Base-by-base conservation (phyloP, 495 filamentous ascomycete species). In the Rostrohypoxylon terebratum region DNA sequence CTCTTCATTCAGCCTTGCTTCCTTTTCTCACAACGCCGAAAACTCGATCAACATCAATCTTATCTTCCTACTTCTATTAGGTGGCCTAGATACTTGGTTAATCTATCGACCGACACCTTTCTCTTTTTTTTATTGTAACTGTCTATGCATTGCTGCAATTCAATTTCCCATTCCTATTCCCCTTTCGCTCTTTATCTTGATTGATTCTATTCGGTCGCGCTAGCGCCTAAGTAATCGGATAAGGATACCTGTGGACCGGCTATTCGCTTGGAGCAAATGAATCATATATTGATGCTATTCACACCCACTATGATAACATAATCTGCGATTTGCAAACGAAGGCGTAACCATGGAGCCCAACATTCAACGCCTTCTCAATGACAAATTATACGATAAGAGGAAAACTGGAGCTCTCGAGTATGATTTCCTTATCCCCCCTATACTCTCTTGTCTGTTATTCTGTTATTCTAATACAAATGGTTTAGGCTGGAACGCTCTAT, bases 381-480 rank as follows among this genome's bases (percentile, higher is more conserved):
- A 99, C 81, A 98, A 97, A 88, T 90, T 98, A 69, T 99, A 99
- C 77, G 96, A 99, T 69, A 96, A 94, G 83, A 89, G 96, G 77
- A 98, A 98, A 80, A 90, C 93, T 74, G 96, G 96, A 47, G 96
- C 96, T 71, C 87, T 99, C 36, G 96, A 99, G 96, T 98, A 90
- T 76, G 94, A 31, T 84, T 59, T 14, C 53, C 55, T 42, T 38
- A 14, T 44, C 55, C 33, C 50, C 51, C n/a, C n/a, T n/a, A n/a
- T 31, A 18, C 28, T 25, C 11, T 47, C 36, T 61, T 44, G 53
- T 31, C 63, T 63, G n/a, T 18, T 54, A 50, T 34, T 34, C 73
- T 80, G n/a, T n/a, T n/a, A n/a, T n/a, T n/a, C n/a, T n/a, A n/a
- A n/a, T 25, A 77, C 64, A 47, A 68, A 58, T 18, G 25, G 4